A percentile compares a stretch with the other conserved stretches of the same genome.
Conservation (phyloP, 805 yeast species). For the Wickerhamiella kazuoi region DNA sequence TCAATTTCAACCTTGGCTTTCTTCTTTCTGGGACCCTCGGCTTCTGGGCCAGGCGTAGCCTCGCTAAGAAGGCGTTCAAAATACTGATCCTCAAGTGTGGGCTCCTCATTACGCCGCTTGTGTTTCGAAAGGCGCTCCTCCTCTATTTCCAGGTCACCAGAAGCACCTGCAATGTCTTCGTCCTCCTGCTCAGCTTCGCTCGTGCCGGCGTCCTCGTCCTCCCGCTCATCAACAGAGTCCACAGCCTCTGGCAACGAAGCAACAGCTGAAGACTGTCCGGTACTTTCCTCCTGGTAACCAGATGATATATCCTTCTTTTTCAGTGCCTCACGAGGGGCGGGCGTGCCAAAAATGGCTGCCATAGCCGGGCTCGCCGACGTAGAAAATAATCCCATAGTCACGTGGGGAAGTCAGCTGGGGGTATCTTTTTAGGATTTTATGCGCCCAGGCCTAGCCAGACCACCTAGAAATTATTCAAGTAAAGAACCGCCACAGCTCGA, state of each 20-base stretch:
- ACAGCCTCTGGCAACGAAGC: too few relatives aligned
- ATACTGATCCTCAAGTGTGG: constrained; percentile 30
- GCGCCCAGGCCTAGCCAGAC: too few relatives aligned
- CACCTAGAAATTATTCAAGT: too few relatives aligned
- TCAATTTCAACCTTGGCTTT: constrained; percentile 13
- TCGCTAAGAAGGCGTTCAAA: constrained; percentile 31
- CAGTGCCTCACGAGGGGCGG: background rate
- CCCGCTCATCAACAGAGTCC: background rate
- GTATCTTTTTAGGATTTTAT: too few relatives aligned
- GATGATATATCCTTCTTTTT: background rate
- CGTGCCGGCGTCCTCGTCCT: background rate
- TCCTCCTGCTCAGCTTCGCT: background rate
- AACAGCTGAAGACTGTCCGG: too few relatives aligned
- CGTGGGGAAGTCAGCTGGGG: background rate
- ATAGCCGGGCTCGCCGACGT: constrained; percentile 1
- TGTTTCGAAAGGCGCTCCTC: too few relatives aligned
- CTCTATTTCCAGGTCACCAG: too few relatives aligned
- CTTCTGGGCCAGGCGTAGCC: constrained; percentile 17
- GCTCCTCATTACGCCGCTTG: constrained; percentile 15
- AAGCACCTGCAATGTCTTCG: too few relatives aligned
- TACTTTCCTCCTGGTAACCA: too few relatives aligned
- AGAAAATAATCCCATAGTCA: constrained; percentile 7
- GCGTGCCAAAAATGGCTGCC: constrained; percentile 2
- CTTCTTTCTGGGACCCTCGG: constrained; percentile 7
- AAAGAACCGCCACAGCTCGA: too few relatives aligned